These are phyloP conservation scores for Lindgomyces ingoldianus DNA, from an alignment of 495 filamentous ascomycete genomes.

Conservation along the genomic window DNA sequence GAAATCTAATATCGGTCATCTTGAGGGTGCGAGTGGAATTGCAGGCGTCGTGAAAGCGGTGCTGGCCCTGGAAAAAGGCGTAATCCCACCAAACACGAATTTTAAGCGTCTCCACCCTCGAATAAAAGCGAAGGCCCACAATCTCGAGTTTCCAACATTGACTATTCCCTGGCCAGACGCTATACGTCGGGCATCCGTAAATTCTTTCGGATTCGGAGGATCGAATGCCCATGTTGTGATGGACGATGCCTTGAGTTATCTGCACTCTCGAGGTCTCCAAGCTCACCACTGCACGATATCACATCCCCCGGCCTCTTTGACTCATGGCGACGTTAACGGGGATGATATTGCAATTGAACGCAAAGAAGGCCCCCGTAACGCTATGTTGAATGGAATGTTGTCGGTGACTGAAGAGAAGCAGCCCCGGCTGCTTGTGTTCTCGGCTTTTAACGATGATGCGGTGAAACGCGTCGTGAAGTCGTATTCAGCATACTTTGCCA, in stretches of 20 bases:
- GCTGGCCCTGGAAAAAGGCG: conserved; percentile 42
- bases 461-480: no score
- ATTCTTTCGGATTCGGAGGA: conserved; percentile 48
- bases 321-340: not conserved
- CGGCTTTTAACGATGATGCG: not conserved
- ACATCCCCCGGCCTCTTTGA: not conserved
- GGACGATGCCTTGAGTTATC: conserved; percentile 38
- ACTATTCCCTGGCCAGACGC: conserved; percentile 21
- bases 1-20: conserved; percentile 47
- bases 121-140: conserved; percentile 18
- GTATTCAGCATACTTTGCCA: no score
- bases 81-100: conserved; percentile 43
- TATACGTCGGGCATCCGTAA: conserved; percentile 42
- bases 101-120: conserved; percentile 47
- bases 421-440: not conserved
- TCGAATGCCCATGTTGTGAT: conserved; percentile 43
- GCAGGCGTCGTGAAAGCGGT: conserved; percentile 46
- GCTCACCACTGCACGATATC: not conserved
- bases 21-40: conserved; percentile 46
- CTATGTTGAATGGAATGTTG: not conserved
- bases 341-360: not conserved
- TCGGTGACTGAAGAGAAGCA: not conserved
- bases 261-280: not conserved
- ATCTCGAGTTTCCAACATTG: conserved; percentile 9
- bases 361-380: no score